Percentiles rank a stretch among this genome's conserved stretches.
Conservation (phyloP, 495 filamentous ascomycete genomes). For the Xylaria cubensis region DNA sequence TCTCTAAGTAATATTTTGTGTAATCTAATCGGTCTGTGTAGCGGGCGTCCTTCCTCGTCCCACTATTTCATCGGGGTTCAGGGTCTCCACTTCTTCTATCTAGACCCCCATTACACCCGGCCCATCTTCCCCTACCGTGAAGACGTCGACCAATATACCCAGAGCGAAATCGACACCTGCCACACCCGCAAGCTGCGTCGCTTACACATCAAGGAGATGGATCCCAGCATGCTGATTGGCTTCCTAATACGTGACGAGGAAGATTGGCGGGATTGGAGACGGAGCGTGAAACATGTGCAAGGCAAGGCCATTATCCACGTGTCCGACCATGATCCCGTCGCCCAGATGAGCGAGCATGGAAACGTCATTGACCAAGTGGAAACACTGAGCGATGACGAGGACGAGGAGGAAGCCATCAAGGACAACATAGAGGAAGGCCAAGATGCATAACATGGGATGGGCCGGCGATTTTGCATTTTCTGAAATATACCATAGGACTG, state of each 20-base stretch:
- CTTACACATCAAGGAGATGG: conserved; percentile 89
- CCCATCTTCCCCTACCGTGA: conserved; percentile 66
- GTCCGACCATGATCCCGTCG: conserved; percentile 65
- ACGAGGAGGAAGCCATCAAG: conserved; percentile 57
- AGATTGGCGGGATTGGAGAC: conserved; percentile 86
- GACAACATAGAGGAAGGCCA: conserved; percentile 41
- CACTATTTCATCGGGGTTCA: conserved; percentile 99
- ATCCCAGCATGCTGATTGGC: conserved; percentile 98
- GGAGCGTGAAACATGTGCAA: conserved; percentile 67
- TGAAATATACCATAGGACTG: conserved; percentile 34
- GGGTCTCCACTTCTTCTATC: conserved; percentile 86
- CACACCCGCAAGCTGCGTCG: conserved; percentile 85
- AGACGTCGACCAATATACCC: conserved; percentile 60
- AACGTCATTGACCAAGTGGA: conserved; percentile 91
- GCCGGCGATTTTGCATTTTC: conserved; percentile 12
- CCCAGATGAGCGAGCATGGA: conserved; percentile 63
- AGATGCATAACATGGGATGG: conserved; percentile 36
- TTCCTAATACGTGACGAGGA: conserved; percentile 83
- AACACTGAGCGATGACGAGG: conserved; percentile 69
- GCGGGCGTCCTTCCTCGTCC: conserved; percentile 90
- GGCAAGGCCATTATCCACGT: conserved; percentile 89
- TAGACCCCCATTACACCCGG: conserved; percentile 88
- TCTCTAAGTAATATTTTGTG: conserved; percentile 23
- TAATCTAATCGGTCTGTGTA: conserved; percentile 42
- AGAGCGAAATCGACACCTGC: conserved; percentile 79